Evolutionary conservation across 352 stramenopile species (phyloP).

Genomic region (Halophytophthora batemanensis): DNA sequence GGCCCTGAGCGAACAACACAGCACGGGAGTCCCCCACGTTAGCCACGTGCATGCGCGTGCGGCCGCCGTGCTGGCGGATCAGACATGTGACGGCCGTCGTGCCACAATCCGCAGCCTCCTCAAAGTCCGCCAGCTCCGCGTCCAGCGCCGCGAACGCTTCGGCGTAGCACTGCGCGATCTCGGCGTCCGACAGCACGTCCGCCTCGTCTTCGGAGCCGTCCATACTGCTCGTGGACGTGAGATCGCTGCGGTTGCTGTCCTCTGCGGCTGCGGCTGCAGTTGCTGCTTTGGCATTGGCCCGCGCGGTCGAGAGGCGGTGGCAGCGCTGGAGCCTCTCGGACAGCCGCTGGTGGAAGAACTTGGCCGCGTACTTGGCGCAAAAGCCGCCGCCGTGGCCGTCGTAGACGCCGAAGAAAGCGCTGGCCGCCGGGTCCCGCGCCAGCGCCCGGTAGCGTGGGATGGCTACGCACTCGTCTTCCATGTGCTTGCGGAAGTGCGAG

Average conservation of each 20-base stretch:
- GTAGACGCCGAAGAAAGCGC: conserved; percentile 81
- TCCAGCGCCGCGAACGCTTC: conserved; percentile 64
- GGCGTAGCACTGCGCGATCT: conserved; percentile 61
- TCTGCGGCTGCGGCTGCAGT: conserved; percentile 24
- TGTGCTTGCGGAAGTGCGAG: conserved; percentile 71
- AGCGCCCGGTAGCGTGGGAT: conserved; percentile 68
- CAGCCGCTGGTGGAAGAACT: conserved; percentile 62
- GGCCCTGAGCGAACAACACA: conserved; percentile 50
- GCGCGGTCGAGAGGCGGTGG: no score
- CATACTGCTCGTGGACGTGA: conserved; percentile 50
- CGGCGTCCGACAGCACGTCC: conserved; percentile 50
- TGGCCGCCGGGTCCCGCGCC: conserved; percentile 51
- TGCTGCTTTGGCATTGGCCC: conserved; percentile 35
- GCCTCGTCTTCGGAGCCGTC: conserved; percentile 30
- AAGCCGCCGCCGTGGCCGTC: conserved; percentile 80
- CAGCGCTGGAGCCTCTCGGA: conserved; percentile 41
- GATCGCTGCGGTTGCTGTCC: conserved; percentile 40
- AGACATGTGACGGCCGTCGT: conserved; percentile 78
- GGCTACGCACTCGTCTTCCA: conserved; percentile 84
- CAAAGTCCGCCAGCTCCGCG: conserved; percentile 57
- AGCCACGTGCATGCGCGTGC: conserved; percentile 68
- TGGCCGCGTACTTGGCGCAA: conserved; percentile 74
- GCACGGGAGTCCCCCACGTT: conserved; percentile 80
- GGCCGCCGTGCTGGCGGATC: conserved; percentile 50
- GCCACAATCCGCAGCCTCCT: conserved; percentile 63